phyloP scores from a whole-genome alignment of 1,284 basidiomycete genomes.

The Agaricales sp. region DNA sequence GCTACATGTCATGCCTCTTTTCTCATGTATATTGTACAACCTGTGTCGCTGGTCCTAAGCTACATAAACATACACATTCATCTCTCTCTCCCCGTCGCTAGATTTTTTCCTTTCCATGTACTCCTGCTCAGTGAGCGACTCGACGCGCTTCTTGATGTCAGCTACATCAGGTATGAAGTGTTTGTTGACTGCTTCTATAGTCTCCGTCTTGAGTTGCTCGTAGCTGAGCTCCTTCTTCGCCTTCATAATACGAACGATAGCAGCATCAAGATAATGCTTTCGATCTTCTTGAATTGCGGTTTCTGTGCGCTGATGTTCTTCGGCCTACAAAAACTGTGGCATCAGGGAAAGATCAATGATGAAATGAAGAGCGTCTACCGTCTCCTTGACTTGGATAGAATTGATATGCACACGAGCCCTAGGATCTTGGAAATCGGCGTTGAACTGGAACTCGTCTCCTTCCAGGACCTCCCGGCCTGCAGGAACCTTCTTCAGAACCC shows the following conservation, averaged over 20 bases:
- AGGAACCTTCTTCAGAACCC: constrained; percentile 79
- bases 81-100: constrained; percentile 29
- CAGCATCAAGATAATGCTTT: constrained; percentile 81
- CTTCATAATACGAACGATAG: constrained; percentile 95
- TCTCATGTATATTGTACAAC: neutral
- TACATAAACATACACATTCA: constrained; percentile 64
- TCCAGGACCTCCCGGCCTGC: constrained; percentile 72
- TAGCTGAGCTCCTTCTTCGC: constrained; percentile 71
- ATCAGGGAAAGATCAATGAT: neutral
- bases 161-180: constrained; percentile 68
- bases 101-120: constrained; percentile 72
- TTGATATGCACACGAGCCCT: constrained; percentile 85
- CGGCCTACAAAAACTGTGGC: constrained; percentile 38
- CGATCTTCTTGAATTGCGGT: constrained; percentile 81
- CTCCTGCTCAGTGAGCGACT: constrained; percentile 76
- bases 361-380: constrained; percentile 35
- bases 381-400: constrained; percentile 90
- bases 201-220: constrained; percentile 70
- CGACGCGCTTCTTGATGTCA: constrained; percentile 79
- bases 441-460: constrained; percentile 74
- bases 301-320: constrained; percentile 82
- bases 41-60: constrained; percentile 30
- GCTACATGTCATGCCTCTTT: neutral
- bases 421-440: constrained; percentile 76
- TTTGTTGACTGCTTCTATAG: constrained; percentile 71